These are phyloP conservation scores for Alternaria panax DNA, from an alignment of 2,329 filamentous ascomycete genomes.

Conservation along the genomic window DNA sequence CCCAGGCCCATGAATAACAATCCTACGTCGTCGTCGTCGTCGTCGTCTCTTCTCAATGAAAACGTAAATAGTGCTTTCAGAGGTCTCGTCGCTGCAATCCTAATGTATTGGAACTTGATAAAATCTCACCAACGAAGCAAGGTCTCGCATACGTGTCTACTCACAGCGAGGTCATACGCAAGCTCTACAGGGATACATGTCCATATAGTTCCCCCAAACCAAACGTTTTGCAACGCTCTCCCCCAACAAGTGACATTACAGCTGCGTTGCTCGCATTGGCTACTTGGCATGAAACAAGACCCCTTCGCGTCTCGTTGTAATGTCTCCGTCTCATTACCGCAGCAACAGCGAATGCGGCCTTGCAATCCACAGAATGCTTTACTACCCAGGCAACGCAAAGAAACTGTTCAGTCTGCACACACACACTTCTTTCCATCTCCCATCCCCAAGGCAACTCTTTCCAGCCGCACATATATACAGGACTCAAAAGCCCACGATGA, in stretches of 20 bases:
- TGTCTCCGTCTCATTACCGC: no score
- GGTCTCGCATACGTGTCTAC: background rate
- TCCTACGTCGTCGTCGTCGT: no score
- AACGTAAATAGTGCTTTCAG: background rate
- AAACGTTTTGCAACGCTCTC: background rate
- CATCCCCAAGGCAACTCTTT: background rate
- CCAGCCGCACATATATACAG: background rate
- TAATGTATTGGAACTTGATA: background rate
- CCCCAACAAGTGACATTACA: background rate
- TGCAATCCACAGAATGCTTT: no score
- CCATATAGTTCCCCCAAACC: background rate
- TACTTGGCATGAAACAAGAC: no score
- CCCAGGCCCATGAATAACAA: background rate
- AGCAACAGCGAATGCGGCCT: no score
- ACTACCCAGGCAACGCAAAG: no score
- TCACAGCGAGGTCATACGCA: background rate
- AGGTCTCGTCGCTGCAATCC: background rate
- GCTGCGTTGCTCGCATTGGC: no score
- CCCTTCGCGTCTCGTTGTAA: no score
- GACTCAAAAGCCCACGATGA: background rate
- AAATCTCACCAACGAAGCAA: background rate
- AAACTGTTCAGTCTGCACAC: background rate
- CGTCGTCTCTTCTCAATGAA: background rate
- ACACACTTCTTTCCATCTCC: background rate
- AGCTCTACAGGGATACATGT: background rate